phyloP scores from a whole-genome alignment of 306 rosid species.

The Biancaea sappan region DNA sequence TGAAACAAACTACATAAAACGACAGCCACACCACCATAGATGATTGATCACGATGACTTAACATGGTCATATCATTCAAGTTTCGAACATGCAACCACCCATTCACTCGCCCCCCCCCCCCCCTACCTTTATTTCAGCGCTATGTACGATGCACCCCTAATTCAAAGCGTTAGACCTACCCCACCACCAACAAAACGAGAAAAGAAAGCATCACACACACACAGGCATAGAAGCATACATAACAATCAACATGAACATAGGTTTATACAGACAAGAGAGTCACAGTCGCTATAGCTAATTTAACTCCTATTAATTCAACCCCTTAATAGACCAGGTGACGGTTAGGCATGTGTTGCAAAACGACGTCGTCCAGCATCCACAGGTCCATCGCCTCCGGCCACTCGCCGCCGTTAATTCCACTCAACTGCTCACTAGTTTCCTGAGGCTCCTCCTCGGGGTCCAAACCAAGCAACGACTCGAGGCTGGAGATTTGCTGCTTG shows the following conservation, averaged over 20 bases:
- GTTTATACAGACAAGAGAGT: neutral
- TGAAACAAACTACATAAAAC: neutral
- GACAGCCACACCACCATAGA: neutral
- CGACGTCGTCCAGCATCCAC: constrained; percentile 73
- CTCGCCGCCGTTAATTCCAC: constrained; percentile 16
- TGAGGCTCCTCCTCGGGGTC: constrained; percentile 37
- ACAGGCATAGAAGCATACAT: neutral
- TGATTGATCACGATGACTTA: neutral
- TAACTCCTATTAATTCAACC: neutral
- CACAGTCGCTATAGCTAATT: neutral
- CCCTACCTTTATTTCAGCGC: neutral
- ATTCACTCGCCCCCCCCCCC: neutral
- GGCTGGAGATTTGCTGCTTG: constrained; percentile 54
- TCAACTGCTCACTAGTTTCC: neutral
- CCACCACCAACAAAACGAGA: neutral
- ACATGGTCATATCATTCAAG: neutral
- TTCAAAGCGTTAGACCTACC: neutral
- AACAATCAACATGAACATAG: neutral
- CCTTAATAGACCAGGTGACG: constrained; percentile 29
- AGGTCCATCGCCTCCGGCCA: constrained; percentile 34
- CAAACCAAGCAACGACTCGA: constrained; percentile 70
- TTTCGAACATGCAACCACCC: neutral
- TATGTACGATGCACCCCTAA: neutral
- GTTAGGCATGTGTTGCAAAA: constrained; percentile 27
- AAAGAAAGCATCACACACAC: neutral